Evolutionary conservation across 2,329 filamentous ascomycete species (phyloP).

Genomic region (Fusarium sp.): DNA sequence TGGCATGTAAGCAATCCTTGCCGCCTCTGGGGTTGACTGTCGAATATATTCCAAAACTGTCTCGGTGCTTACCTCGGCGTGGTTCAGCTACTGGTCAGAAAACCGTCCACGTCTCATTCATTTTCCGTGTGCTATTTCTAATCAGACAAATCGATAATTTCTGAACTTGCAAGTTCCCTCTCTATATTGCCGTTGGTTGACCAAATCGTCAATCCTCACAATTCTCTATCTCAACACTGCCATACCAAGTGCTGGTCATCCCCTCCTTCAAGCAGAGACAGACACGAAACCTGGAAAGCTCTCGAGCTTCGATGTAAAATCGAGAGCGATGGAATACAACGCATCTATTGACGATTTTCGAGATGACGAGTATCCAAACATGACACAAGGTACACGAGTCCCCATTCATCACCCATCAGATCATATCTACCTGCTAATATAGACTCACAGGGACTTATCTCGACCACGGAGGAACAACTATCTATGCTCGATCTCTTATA

Average conservation of each 20-base stretch:
- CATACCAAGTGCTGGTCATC: constrained; percentile 7
- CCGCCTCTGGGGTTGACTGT: no score
- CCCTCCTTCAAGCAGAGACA: constrained; percentile 18
- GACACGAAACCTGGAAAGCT: constrained; percentile 16
- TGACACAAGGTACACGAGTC: constrained; percentile 38
- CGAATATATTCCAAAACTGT: constrained; percentile 1
- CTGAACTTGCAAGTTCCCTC: neutral
- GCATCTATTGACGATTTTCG: constrained; percentile 38
- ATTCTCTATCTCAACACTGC: neutral
- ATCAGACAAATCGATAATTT: neutral
- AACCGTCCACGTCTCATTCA: constrained; percentile 23
- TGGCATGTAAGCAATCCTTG: neutral
- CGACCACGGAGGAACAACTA: constrained; percentile 66
- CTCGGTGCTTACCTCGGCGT: neutral
- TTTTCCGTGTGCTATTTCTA: constrained; percentile 27
- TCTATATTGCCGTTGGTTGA: neutral
- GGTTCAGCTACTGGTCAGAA: neutral
- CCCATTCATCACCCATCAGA: neutral
- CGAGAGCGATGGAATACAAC: constrained; percentile 40
- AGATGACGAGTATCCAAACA: constrained; percentile 43
- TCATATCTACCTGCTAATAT: constrained; percentile 6
- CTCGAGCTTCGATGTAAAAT: constrained; percentile 10
- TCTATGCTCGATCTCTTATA: constrained; percentile 67
- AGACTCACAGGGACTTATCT: constrained; percentile 55
- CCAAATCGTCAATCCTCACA: neutral